Base-by-base conservation (phyloP, 2,329 filamentous ascomycete species). In the Xylaria sp. region DNA sequence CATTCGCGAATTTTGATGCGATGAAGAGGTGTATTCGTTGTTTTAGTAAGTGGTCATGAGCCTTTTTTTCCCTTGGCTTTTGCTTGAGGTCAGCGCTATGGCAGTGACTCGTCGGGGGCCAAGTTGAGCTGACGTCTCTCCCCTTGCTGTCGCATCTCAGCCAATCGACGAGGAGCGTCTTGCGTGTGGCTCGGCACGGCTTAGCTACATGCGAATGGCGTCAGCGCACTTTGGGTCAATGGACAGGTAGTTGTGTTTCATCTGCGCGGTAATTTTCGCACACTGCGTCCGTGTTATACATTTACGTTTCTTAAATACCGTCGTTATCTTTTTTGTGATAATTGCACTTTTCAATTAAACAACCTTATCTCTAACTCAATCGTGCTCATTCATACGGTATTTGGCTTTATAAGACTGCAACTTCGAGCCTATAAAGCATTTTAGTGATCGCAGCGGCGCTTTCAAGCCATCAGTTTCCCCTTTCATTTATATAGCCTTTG, bases 121-220 rank as follows among this genome's bases (percentile, higher is more conserved):
- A 18, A 20, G 33, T 62, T 49, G 25, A 48, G 39, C 52, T 67
- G 52, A 59, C 49, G 20, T 13, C 15, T 39, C n/a, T 9, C n/a
- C 25, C 33, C n/a, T 59, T 59, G 65, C 28, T 36, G 59, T 64
- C 66, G 66, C 55, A 33, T 64, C 55, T 54, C 23, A 33, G 49
- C 66, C 61, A 68, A 68, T 68, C 46, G 66, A 51, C 46, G 20
- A 62, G 49, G 39, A 60, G 41, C 6, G 25, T 62, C 15, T 61
- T 31, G 48, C 7, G 25, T 56, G 52, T 64, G 61, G 56, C 66
- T 68, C 49, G n/a, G 66, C 48, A 18, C 25, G 58, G 61, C 54
- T 59, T 55, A 46, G 39, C 55, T 58, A 36, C 48, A 31, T 25
- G 36, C n/a, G 20, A 23, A 62, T 62, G 59, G 39, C 64, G 64